Percentiles rank a stretch among this genome's conserved stretches.
Evolutionary conservation across 129 eudicot species (phyloP).

Genomic region (Sambucus nigra): DNA sequence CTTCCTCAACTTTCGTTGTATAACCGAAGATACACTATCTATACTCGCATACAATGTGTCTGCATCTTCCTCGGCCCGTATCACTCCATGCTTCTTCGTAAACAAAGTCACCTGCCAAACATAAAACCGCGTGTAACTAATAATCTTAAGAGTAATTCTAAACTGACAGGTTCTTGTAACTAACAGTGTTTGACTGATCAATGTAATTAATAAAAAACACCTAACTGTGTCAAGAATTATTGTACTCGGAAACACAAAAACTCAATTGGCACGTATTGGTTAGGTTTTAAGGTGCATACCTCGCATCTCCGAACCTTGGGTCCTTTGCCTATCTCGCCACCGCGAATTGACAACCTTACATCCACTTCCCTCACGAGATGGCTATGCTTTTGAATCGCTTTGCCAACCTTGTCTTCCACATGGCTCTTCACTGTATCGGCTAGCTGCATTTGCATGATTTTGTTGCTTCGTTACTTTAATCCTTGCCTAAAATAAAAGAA

Average conservation of each 20-base stretch:
- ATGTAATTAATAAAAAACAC: too few species aligned
- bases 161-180: too few species aligned
- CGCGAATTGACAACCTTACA: slow-evolving; percentile 73
- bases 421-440: slow-evolving; percentile 53
- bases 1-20: slow-evolving; percentile 79
- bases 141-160: too few species aligned
- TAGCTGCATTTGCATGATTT: too few species aligned
- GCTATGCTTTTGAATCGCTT: slow-evolving; percentile 78
- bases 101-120: slow-evolving; percentile 62
- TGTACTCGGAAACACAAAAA: too few species aligned
- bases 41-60: slow-evolving; percentile 68
- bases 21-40: slow-evolving; percentile 63
- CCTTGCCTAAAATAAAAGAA: too few species aligned
- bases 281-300: slow-evolving; percentile 26
- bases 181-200: too few species aligned
- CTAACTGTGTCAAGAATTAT: too few species aligned
- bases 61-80: slow-evolving; percentile 82
- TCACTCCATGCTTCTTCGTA: slow-evolving; percentile 83
- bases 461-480: too few species aligned
- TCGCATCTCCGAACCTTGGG: slow-evolving; percentile 74
- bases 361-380: slow-evolving; percentile 88
- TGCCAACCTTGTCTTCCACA: slow-evolving; percentile 89
- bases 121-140: too few species aligned
- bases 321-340: slow-evolving; percentile 88
- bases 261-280: too few species aligned